phyloP scores from a whole-genome alignment of 805 yeast species.

The Wickerhamomyces queroliae region DNA sequence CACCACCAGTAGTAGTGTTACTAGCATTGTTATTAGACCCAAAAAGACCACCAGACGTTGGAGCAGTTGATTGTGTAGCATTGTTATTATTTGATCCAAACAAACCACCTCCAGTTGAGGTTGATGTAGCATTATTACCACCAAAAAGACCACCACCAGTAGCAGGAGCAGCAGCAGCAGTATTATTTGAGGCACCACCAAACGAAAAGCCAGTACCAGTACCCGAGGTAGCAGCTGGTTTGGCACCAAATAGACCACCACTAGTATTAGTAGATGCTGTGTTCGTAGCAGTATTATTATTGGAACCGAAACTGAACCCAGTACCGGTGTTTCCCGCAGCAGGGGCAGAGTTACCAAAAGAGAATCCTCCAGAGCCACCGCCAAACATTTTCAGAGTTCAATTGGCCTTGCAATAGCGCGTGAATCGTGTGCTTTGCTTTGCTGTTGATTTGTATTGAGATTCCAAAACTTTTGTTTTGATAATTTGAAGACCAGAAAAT shows the following conservation, averaged over 20 bases:
- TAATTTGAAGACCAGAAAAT: no score
- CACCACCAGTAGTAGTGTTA: constrained; percentile 13
- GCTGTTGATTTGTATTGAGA: no score
- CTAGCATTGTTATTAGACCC: constrained; percentile 19
- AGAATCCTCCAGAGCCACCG: constrained; percentile 3
- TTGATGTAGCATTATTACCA: constrained; percentile 7
- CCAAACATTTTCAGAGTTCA: constrained; percentile 1
- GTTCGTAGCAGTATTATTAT: constrained; percentile 7
- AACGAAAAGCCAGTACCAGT: constrained; percentile 25
- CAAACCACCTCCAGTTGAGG: constrained; percentile 24
- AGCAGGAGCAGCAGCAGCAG: constrained; percentile 11
- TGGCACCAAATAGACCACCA: constrained; percentile 22
- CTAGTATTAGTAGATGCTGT: constrained; percentile 1
- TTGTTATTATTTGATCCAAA: constrained; percentile 21
- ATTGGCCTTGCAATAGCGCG: not conserved
- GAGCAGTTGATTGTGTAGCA: constrained; percentile 10
- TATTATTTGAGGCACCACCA: constrained; percentile 19
- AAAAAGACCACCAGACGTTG: constrained; percentile 29
- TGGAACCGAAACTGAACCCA: constrained; percentile 14
- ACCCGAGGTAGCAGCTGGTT: constrained; percentile 9
- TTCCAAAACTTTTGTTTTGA: no score
- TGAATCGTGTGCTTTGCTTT: no score
- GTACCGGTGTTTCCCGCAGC: constrained; percentile 9
- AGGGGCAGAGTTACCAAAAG: constrained; percentile 18
- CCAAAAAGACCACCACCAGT: constrained; percentile 25